phyloP scores from a whole-genome alignment of 306 rosid genomes.

The Quercus glauca region DNA sequence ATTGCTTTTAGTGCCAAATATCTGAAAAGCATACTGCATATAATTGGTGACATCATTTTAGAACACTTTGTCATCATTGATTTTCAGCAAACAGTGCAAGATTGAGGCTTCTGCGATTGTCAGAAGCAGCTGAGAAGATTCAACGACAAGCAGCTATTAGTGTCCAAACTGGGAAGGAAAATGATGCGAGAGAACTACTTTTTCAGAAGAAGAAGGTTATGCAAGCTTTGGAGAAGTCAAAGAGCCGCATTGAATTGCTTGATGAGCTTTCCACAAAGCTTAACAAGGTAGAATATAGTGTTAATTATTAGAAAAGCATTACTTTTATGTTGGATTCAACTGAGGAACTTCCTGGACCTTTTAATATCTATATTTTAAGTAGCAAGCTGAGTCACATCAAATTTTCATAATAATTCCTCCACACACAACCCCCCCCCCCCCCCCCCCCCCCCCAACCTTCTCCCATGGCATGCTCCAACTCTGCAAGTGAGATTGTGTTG shows the following conservation, averaged over 20 bases:
- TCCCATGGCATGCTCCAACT: no score
- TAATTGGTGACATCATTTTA: conserved; percentile 1
- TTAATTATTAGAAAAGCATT: conserved; percentile 1
- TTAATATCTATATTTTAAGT: not conserved
- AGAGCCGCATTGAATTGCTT: conserved; percentile 73
- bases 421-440: no score
- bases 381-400: not conserved
- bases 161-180: conserved; percentile 68
- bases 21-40: not conserved
- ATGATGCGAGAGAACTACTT: conserved; percentile 73
- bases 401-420: not conserved
- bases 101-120: conserved; percentile 70
- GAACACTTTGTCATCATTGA: conserved; percentile 23
- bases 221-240: conserved; percentile 85
- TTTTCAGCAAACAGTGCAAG: conserved; percentile 78
- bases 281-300: conserved; percentile 53
- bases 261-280: conserved; percentile 72
- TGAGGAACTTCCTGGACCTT: not conserved
- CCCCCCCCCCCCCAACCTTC: no score
- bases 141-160: conserved; percentile 71
- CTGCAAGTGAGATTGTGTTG: not conserved
- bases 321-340: not conserved
- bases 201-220: conserved; percentile 85
- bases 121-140: conserved; percentile 96
- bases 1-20: conserved; percentile 5